These are phyloP conservation scores for Volvox reticuliferus DNA, from an alignment of 139 green algal genomes.

Conservation along the genomic window DNA sequence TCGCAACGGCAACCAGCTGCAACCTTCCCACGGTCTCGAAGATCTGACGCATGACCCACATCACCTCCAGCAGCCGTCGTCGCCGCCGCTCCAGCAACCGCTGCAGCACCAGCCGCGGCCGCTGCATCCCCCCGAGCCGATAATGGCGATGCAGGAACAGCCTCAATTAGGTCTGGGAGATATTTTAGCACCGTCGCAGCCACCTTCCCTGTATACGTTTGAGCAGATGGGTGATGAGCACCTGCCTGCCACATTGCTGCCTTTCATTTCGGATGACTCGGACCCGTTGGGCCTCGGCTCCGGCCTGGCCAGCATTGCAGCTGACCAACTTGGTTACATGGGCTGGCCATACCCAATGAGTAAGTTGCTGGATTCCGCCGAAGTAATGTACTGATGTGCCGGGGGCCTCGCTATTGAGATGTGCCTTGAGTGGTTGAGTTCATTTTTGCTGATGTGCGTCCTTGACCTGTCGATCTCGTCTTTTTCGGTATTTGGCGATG, in stretches of 20 bases:
- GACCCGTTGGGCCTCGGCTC: neutral
- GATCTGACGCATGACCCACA: neutral
- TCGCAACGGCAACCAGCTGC: neutral
- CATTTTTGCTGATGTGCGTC: too few species aligned
- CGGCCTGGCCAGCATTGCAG: neutral
- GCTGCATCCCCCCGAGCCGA: neutral
- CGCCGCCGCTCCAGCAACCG: neutral
- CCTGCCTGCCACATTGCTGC: neutral
- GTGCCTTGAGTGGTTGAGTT: too few species aligned
- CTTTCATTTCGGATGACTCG: neutral
- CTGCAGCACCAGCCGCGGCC: neutral
- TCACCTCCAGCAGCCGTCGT: neutral
- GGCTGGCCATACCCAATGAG: neutral
- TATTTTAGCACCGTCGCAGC: too few species aligned
- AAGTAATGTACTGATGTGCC: too few species aligned
- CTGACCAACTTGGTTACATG: constrained; percentile 7
- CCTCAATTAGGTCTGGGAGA: neutral
- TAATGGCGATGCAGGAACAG: neutral
- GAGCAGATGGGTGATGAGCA: constrained; percentile 20
- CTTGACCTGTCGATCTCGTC: too few species aligned
- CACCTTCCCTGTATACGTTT: neutral
- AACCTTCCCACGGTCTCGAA: neutral
- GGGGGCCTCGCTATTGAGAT: too few species aligned
- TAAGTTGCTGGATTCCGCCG: neutral
- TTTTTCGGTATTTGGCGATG: too few species aligned